These are phyloP conservation scores for Selaginella tamariscina DNA, from an alignment of 75 land plant genomes.

Conservation along the genomic window DNA sequence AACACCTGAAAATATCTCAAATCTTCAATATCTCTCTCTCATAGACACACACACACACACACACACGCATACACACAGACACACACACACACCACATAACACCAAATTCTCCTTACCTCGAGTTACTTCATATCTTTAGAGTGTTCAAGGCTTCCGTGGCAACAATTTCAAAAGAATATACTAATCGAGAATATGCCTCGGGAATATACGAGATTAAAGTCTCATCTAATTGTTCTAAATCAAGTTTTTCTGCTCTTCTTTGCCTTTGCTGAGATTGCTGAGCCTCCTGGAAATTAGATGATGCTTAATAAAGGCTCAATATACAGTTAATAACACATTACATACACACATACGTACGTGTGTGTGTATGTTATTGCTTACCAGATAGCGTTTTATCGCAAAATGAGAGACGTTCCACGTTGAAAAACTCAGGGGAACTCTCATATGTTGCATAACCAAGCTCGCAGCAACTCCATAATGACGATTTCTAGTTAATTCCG, in stretches of 20 bases:
- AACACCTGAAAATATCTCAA: not conserved
- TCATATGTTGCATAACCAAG: slow-evolving; percentile 53
- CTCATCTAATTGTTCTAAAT: not conserved
- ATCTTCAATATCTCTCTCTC: not conserved
- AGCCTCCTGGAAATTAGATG: no score
- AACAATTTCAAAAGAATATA: not conserved
- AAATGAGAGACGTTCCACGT: slow-evolving; percentile 52
- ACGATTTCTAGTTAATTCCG: slow-evolving; percentile 53
- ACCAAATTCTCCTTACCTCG: no score
- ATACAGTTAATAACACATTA: no score
- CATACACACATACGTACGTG: no score
- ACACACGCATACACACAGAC: no score
- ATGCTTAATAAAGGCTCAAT: no score
- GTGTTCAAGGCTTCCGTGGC: not conserved
- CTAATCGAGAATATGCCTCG: not conserved
- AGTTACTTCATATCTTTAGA: not conserved
- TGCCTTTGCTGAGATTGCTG: not conserved
- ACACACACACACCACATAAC: no score
- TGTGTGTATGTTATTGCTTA: no score
- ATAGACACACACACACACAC: not conserved
- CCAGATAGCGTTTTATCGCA: slow-evolving; percentile 46
- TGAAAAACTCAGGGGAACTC: slow-evolving; percentile 46
- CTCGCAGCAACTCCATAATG: slow-evolving; percentile 57
- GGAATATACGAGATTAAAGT: not conserved
- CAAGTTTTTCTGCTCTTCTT: not conserved